Conservation (phyloP, 164 flowering plant species). For the Macadamia integrifolia region DNA sequence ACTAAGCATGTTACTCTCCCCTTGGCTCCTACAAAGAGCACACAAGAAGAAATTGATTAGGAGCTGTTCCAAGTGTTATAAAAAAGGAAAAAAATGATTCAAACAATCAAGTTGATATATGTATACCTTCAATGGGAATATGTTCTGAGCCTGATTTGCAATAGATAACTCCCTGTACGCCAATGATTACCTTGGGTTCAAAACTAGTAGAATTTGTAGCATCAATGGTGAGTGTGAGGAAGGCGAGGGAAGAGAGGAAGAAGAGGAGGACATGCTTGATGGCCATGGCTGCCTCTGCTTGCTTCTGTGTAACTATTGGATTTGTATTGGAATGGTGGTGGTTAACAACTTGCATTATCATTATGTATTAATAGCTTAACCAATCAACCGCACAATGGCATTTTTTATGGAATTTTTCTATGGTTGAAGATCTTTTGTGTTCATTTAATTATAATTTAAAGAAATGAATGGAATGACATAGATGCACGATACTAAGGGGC, state of each 20-base stretch:
- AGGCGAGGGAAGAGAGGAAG: not conserved
- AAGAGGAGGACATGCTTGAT: not conserved
- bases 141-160: slow-evolving; percentile 23
- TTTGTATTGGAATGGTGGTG: no score
- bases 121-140: slow-evolving; percentile 28
- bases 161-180: slow-evolving; percentile 33
- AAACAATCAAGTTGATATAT: not conserved
- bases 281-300: slow-evolving; percentile 1
- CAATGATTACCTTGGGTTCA: slow-evolving; percentile 10
- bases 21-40: slow-evolving; percentile 26
- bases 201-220: not conserved
- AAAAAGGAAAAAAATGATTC: not conserved
- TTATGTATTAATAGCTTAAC: no score
- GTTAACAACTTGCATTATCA: no score
- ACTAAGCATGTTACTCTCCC: slow-evolving; percentile 35
- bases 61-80: no score
- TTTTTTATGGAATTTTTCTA: no score
- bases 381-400: no score
- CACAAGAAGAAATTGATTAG: not conserved
- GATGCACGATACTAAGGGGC: no score
- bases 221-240: not conserved
- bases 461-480: no score
- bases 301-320: no score
- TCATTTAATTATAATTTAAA: no score
- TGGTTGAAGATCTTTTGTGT: no score